Evolutionary conservation across 2,329 filamentous ascomycete species (phyloP), one percentile per base, ranked within the genome.

Genomic region (Zymoseptoria ardabiliae): DNA sequence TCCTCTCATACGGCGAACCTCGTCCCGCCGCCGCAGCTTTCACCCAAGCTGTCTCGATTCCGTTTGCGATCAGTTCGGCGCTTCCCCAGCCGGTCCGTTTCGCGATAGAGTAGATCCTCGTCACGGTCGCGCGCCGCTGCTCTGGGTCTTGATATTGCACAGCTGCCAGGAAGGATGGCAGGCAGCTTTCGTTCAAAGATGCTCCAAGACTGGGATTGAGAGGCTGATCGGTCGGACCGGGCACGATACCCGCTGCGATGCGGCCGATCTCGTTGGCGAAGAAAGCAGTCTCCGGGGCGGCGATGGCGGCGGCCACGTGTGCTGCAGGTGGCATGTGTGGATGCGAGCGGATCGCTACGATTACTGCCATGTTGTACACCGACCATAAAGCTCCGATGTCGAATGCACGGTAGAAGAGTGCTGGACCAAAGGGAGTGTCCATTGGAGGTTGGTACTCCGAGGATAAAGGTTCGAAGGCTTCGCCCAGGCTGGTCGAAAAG

Each of bases 291-390:
- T 88, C 83, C 13, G 78, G 78, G 0, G 91, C 90, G 9, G 89
- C 85, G 63, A 95, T 81, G 7, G 87, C 88, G 0, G 91, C 91
- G 2, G 94, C 91, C 68, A 91, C 84, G 84, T 96, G 91, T 41
- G 91, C 89, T 8, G 92, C 86, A 0, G 93, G 91, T 0, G 92
- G 93, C 91, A 97, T 97, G 22, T 83, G 84, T 0, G 94, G 94
- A 66, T 97, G 92, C 0, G 86, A 81, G 35, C 94, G 83, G 60
- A 93, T 80, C n/a, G 94, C 81, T 57, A 92, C 82, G 59, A 97
- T 93, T 53, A 91, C 81, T 0, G 87, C 87, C 79, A 93, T 90
- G 73, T 96, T 89, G 72, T 90, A 92, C 64, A 92, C 88, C 70
- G 89, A 85, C 90, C 91, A 96, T 21, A 97, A 81, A 35, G 90